Evolutionary conservation across 2,329 filamentous ascomycete species (phyloP).

Genomic region (Waltergamsia citrina): DNA sequence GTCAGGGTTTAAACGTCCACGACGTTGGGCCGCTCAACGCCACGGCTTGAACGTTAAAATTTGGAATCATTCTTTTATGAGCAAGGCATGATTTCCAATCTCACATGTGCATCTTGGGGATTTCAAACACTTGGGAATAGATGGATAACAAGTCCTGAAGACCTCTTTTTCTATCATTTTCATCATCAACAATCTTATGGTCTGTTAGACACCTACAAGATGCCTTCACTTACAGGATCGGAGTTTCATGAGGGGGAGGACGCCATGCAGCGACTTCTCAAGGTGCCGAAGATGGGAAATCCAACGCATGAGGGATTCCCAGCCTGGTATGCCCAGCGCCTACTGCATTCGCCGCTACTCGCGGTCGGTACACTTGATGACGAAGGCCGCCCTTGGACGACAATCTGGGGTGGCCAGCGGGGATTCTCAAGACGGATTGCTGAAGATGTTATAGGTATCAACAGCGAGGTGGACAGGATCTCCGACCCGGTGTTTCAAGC

Average conservation of each 20-base stretch:
- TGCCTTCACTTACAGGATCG: neutral
- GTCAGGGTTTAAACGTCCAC: no score
- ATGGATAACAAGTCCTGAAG: no score
- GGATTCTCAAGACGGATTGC: constrained; percentile 59
- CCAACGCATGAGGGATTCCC: constrained; percentile 58
- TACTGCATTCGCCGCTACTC: constrained; percentile 55
- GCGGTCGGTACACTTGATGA: constrained; percentile 65
- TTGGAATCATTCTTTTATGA: no score
- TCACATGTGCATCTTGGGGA: no score
- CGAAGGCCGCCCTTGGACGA: constrained; percentile 62
- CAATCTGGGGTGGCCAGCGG: constrained; percentile 64
- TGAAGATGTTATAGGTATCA: constrained; percentile 53
- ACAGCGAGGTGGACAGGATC: constrained; percentile 46
- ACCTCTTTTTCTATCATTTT: no score
- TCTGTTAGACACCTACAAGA: neutral
- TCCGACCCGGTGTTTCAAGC: constrained; percentile 63
- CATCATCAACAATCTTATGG: no score
- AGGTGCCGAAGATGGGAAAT: constrained; percentile 47
- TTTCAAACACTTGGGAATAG: no score
- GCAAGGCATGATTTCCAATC: no score
- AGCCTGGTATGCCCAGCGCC: constrained; percentile 47
- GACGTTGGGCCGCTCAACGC: no score
- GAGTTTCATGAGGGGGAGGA: constrained; percentile 48
- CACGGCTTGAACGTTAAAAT: no score
- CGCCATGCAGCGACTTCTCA: constrained; percentile 53